These are phyloP conservation scores for Emergomyces pasteurianus DNA, from an alignment of 2,329 filamentous ascomycete species.

Conservation along the genomic window DNA sequence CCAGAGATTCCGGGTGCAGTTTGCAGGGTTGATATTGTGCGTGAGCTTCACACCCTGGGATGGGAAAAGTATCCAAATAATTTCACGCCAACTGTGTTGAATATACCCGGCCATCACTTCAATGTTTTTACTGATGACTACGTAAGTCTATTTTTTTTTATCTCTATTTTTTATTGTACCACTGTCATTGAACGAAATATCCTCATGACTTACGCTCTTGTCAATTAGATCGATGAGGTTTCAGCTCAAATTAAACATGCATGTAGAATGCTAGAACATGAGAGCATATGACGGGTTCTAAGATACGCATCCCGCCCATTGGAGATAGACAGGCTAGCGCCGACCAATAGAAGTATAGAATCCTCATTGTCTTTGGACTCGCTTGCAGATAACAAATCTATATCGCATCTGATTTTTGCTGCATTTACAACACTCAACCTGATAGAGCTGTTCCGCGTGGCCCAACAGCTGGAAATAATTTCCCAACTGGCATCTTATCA, in stretches of 20 bases:
- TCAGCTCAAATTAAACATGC: conserved; percentile 9
- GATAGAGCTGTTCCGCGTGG: no score
- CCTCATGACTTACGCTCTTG: neutral
- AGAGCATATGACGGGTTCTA: neutral
- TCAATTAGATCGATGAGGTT: conserved; percentile 10
- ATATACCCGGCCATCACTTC: conserved; percentile 14
- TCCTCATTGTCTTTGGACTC: neutral
- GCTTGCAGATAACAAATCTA: neutral
- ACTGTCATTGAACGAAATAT: neutral
- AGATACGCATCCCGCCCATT: neutral
- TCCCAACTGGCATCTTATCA: neutral
- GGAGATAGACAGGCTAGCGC: neutral
- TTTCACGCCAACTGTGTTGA: conserved; percentile 9
- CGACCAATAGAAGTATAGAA: neutral
- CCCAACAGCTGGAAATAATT: neutral
- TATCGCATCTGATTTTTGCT: neutral
- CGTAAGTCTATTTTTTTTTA: conserved; percentile 7
- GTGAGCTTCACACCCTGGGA: conserved; percentile 9
- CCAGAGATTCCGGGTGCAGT: conserved; percentile 4
- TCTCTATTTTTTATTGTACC: neutral
- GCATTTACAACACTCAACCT: no score
- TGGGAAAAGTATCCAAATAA: conserved; percentile 13
- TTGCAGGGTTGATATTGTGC: conserved; percentile 10
- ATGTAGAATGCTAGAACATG: conserved; percentile 11
- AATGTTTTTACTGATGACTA: conserved; percentile 11